Evolutionary conservation across 306 rosid species (phyloP), one percentile per base, ranked within the genome.

Genomic region (Acacia confusa): DNA sequence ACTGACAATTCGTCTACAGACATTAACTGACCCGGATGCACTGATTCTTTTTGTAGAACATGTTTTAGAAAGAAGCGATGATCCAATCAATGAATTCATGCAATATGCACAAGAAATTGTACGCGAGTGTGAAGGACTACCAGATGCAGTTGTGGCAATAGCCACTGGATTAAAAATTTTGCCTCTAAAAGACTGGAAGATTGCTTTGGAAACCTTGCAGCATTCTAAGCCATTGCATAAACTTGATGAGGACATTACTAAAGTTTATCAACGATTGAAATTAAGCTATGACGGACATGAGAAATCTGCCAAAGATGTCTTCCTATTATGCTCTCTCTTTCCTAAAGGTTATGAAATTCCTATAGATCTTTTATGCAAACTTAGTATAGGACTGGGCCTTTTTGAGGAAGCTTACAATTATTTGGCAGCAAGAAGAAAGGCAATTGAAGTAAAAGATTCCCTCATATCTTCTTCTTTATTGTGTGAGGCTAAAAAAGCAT

Each of bases 201-300:
- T 0, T 34, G 15, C 45, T 66, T 36, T 36, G 45, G 9, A 40
- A 66, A 3, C 7, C 30, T 40, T 85, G 43, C 43, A 0, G 38
- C 27, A 0, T 16, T 73, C 70, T 1, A 32, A 6, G 40, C 78
- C 69, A 14, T 4, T 78, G 1, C 14, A 20, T 20, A 50, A 2
- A 34, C 47, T 78, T 52, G 57, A 70, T 27, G n/a, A 22, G 36
- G 78, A 76, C 44, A 25, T 77, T 4, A 1, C 0, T 8, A 9
- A 67, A 24, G 61, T 76, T 30, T 81, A 57, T 53, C n/a, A 7
- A 1, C 57, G 81, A 34, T 3, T 85, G 19, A 53, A 6, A 0
- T 43, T 73, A 44, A 81, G 88, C 71, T 85, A 38, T 30, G 80
- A 85, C 19, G 15, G 73, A 1, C 63, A n/a, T 55, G 63, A n/a